A percentile compares a stretch with the other conserved stretches of the same genome.
phyloP scores from a whole-genome alignment of 2,329 filamentous ascomycete species.

The Colletotrichum karsti region DNA sequence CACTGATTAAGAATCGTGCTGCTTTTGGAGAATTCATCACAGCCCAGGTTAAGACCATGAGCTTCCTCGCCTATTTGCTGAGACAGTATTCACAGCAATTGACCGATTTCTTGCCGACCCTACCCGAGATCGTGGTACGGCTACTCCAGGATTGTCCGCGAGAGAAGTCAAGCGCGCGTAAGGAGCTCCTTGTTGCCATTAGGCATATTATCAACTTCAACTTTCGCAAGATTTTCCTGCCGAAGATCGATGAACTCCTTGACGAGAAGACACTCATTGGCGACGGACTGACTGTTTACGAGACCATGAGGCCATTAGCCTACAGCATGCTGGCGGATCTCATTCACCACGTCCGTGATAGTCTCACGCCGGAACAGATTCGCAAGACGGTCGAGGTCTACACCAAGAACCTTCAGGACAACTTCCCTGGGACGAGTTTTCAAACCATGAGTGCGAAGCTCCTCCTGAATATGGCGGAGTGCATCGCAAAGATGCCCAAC shows the following conservation, averaged over 20 bases:
- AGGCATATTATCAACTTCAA: constrained; percentile 99
- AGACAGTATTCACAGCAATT: constrained; percentile 88
- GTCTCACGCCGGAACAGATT: constrained; percentile 89
- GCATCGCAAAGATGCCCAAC: constrained; percentile 91
- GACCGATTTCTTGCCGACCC: constrained; percentile 83
- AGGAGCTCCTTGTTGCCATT: constrained; percentile 95
- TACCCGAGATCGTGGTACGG: constrained; percentile 91
- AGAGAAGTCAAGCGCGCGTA: constrained; percentile 92
- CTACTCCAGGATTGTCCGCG: constrained; percentile 92
- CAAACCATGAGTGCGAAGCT: constrained; percentile 99
- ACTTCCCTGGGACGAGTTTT: constrained; percentile 96
- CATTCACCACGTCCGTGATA: constrained; percentile 95
- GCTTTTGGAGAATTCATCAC: constrained; percentile 98
- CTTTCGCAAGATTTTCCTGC: constrained; percentile 92
- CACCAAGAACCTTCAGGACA: constrained; percentile 93
- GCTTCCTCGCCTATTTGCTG: constrained; percentile 92
- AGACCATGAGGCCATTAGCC: constrained; percentile 92
- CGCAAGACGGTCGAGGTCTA: constrained; percentile 96
- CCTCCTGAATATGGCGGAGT: constrained; percentile 96
- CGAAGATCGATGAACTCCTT: constrained; percentile 92
- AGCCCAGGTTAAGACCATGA: constrained; percentile 99
- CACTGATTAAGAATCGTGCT: constrained; percentile 89
- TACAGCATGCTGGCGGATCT: constrained; percentile 99
- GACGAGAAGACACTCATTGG: constrained; percentile 95
- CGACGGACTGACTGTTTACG: constrained; percentile 94